Evolutionary conservation across 306 rosid genomes (phyloP).

Genomic region (Vicia faba): DNA sequence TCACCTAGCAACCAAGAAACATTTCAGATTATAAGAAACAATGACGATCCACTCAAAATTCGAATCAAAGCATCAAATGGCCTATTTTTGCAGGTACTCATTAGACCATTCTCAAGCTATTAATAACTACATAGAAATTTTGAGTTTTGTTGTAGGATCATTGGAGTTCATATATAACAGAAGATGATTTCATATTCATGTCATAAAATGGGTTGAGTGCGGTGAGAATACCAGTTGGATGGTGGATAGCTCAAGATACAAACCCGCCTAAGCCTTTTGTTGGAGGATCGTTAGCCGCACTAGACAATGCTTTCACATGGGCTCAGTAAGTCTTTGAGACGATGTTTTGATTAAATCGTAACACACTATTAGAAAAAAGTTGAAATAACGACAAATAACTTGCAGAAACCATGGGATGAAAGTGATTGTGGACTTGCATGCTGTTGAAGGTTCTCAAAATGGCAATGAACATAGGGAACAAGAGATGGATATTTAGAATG

Average conservation of each 20-base stretch:
- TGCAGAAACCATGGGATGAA: conserved; percentile 50
- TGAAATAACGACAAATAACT: not conserved
- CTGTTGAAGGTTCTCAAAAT: conserved; percentile 59
- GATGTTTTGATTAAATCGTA: not conserved
- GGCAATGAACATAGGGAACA: conserved; percentile 54
- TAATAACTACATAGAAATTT: not conserved
- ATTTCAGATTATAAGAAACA: conserved; percentile 49
- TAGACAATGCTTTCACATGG: conserved; percentile 74
- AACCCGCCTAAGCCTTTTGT: conserved; percentile 68
- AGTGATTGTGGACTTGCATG: conserved; percentile 64
- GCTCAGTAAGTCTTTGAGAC: conserved; percentile 48
- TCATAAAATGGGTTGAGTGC: conserved; percentile 57
- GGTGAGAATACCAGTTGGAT: conserved; percentile 68
- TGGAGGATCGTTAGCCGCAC: conserved; percentile 53
- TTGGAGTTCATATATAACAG: conserved; percentile 55
- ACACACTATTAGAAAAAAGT: not conserved
- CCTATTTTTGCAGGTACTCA: conserved; percentile 52
- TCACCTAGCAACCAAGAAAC: conserved; percentile 45
- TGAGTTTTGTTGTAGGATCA: conserved; percentile 45
- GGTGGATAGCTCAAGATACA: conserved; percentile 70
- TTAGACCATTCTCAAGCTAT: not conserved
- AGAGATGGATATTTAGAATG: conserved; percentile 56
- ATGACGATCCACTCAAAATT: conserved; percentile 38
- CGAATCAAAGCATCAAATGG: conserved; percentile 57
- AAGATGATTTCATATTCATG: conserved; percentile 65